Base-by-base conservation (phyloP, 129 eudicot species). In the Flaveria robusta region DNA sequence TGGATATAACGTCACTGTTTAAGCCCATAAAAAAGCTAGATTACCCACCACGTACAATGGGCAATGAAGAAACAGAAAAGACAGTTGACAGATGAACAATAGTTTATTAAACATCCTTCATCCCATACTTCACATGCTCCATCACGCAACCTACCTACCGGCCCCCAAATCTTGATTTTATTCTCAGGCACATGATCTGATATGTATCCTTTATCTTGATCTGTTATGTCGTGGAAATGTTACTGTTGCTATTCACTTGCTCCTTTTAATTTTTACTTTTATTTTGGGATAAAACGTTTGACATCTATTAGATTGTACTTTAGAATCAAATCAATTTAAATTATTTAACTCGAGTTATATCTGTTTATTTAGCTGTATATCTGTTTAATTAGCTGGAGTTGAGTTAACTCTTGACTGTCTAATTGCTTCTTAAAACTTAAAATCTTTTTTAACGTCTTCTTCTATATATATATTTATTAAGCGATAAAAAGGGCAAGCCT, bases 161-260 rank as follows among this genome's bases (percentile, higher is more conserved):
- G 13, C 19, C 67, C 14, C 13, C 67, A 60, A 60, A 60, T 60
- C 67, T 60, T 60, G 41, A 24, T 60, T 24, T 60, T 41, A 60
- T 60, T 60, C 9, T 60, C 41, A 60, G 34, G 5, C 66, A 60
- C 18, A 60, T 60, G 41, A 43, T 43, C 11, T 9, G 7, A 34
- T 34, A 6, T 34, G 39, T 27, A 60, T 60, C 67, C 41, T 60
- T 60, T 60, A 39, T 26, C 42, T 13, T 26, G 19, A 26, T 60
- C 67, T 60, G 41, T 60, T 60, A 11, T 60, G 18, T 60, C 27
- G 42, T 60, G 67, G 41, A 60, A 60, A 3, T 60, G 41, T 26
- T 60, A 60, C 67, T 60, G 67, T 60, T 60, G 14, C 67, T 60
- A 60, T 60, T 60, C 42, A 13, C 67, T 24, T 26, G 65, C 23